Evolutionary conservation across 140 eudicot species (phyloP), one percentile per base, ranked within the genome.

Genomic region (Stevia rebaudiana): DNA sequence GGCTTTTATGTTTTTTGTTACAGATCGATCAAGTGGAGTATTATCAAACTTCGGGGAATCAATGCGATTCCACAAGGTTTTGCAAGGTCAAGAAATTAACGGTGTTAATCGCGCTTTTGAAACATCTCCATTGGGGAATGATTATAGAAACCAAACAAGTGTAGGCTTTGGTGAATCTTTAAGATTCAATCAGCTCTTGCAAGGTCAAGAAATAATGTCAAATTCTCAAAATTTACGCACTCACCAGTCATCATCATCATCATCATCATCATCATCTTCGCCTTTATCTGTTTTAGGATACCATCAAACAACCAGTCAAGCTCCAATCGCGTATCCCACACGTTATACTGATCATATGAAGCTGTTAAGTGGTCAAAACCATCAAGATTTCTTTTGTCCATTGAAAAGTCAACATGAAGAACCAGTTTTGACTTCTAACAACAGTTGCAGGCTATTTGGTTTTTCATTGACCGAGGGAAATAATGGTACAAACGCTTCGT

Each of bases 11-110:
- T 28, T 10, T 22, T 71, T 65, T 15, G 69, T 69, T 3, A 22
- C 82, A 78, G 96, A 78, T 71, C 84, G 83, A 70, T 70, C 71
- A 53, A 68, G 52, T 49, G 85, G 76, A 73, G 68, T 67, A 64
- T 28, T 28, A 4, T 70, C 86, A 65, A 86, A 83, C 84, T 88
- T 85, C 39, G 87, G 73, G 81, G 95, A 88, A 78, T 82, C 94
- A 18, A 47, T 67, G 67, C 59, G 94, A 69, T 85, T 83, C 94
- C 86, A 78, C 78, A 85, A 92, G 98, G 98, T 88, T 92, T 88
- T 91, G 98, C 98, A 91, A 91, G 98, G 98, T 91, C 98, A 91
- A 91, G 98, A 91, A 91, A 86, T 88, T 43, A 56, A 75, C 61
- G 81, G 94, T 67, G 80, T 81, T 75, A 57, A 54, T 69, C 50